These are phyloP conservation scores for Neurospora sublineolata DNA, from an alignment of 495 filamentous ascomycete species.

Conservation along the genomic window DNA sequence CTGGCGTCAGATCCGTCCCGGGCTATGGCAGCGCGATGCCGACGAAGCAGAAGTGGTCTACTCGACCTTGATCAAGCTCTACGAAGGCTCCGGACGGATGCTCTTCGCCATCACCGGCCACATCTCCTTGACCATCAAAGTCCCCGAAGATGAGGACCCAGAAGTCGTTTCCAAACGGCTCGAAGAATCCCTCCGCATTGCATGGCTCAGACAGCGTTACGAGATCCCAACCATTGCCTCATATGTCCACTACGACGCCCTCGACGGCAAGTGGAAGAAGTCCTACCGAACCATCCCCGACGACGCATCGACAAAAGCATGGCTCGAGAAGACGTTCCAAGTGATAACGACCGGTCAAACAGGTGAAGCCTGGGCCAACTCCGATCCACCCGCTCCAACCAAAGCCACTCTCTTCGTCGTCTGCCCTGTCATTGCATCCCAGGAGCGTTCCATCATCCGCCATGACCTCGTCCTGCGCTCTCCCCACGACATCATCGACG, in stretches of 20 bases:
- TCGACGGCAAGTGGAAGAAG: constrained; percentile 24
- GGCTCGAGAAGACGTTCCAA: constrained; percentile 29
- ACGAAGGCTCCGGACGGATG: constrained; percentile 26
- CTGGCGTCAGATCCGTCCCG: constrained; percentile 15
- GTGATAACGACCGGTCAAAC: constrained; percentile 18
- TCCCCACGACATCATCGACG: constrained; percentile 39
- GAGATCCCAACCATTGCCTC: constrained; percentile 35
- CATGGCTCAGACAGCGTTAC: constrained; percentile 31
- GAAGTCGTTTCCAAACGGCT: constrained; percentile 3
- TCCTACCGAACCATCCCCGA: constrained; percentile 21
- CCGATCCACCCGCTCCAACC: constrained; percentile 25
- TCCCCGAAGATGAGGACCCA: not conserved
- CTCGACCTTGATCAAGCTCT: constrained; percentile 22
- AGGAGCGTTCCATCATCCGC: not conserved
- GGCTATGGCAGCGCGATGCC: constrained; percentile 29
- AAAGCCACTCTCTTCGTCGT: constrained; percentile 31
- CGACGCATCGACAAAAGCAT: constrained; percentile 11
- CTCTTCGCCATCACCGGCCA: constrained; percentile 30
- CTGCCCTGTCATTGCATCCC: not conserved
- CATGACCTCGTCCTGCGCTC: constrained; percentile 32
- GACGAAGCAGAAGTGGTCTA: constrained; percentile 38
- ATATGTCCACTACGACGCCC: constrained; percentile 18
- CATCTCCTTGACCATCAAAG: constrained; percentile 11
- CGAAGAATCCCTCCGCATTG: constrained; percentile 22
- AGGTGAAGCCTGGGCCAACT: constrained; percentile 31